Base-by-base conservation (phyloP, 768 basidiomycete genomes). In the Phlegmacium glaucopus region DNA sequence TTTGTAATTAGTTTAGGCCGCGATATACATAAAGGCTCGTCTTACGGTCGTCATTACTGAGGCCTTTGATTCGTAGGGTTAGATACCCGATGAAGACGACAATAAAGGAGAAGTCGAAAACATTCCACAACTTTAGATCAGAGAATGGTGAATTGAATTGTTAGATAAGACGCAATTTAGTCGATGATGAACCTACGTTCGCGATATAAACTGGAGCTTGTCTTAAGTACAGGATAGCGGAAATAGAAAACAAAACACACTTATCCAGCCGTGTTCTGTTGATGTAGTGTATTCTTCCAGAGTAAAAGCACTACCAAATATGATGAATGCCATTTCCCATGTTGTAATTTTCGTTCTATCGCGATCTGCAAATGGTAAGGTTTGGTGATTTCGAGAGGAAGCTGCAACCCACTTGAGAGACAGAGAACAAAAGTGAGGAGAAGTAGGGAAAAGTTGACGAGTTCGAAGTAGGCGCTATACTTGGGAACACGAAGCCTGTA, bases 271-370 rank as follows among this genome's bases (percentile, higher is more conserved):
- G 58, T 94, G 83, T 62, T 94, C 90, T 42, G 80, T 89, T 1
- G 86, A 80, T 4, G 90, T 80, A 0, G 92, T 91, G 61, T 94
- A 94, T 65, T 95, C 93, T 50, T 89, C 88, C 32, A 96, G 63
- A 4, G 84, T 70, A 55, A 95, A 93, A 1, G 91, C 91, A 4
- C 74, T 66, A 0, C 83, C 85, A 54, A 91, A 85, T 10, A 93
- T 55, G 41, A 91, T 76, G 60, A 94, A 94, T 9, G 82, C 66
- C 15, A 72, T 60, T 60, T 96, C 94, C 72, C 83, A 86, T 6
- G 64, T 54, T 22, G 79, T 81, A 41, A 86, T 51, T 9, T 64
- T 56, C 0, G 74, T 57, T 16, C 72, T 61, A 54, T 88, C 72
- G 49, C 80, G 79, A 44, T 77, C 90, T 92, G 54, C 27, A 47